phyloP scores from a whole-genome alignment of 2,329 filamentous ascomycete genomes.

The Nemania bipapillata region DNA sequence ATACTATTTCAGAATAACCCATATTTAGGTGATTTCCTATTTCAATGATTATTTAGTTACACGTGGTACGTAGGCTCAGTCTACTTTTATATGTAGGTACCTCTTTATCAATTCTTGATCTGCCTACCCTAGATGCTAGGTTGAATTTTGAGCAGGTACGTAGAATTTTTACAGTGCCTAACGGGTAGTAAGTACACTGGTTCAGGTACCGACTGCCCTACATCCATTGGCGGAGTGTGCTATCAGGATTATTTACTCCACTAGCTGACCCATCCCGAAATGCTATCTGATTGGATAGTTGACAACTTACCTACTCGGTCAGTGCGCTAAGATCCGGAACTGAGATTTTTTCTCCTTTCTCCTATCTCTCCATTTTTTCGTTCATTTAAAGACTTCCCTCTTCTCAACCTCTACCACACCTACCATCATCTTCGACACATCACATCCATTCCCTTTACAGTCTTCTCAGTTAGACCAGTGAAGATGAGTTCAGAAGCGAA shows the following conservation, averaged over 20 bases:
- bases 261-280: not conserved
- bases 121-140: too few species aligned
- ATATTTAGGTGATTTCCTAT: not conserved
- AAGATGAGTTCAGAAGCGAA: constrained; percentile 68
- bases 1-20: not conserved
- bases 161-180: not conserved
- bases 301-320: not conserved
- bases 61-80: not conserved
- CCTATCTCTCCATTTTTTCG: constrained; percentile 8
- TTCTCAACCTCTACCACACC: not conserved
- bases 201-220: not conserved
- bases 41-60: not conserved
- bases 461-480: constrained; percentile 46
- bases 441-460: constrained; percentile 47
- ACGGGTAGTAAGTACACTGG: not conserved
- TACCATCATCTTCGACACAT: constrained; percentile 10
- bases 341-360: constrained; percentile 10
- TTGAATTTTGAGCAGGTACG: not conserved
- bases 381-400: constrained; percentile 14
- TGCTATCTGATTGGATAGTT: not conserved
- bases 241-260: constrained; percentile 1
- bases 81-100: not conserved
- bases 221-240: constrained; percentile 2
- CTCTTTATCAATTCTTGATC: too few species aligned
- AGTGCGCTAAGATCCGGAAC: constrained; percentile 17